Evolutionary conservation across 805 yeast genomes (phyloP).

Genomic region (Nakazawaea holstii): DNA sequence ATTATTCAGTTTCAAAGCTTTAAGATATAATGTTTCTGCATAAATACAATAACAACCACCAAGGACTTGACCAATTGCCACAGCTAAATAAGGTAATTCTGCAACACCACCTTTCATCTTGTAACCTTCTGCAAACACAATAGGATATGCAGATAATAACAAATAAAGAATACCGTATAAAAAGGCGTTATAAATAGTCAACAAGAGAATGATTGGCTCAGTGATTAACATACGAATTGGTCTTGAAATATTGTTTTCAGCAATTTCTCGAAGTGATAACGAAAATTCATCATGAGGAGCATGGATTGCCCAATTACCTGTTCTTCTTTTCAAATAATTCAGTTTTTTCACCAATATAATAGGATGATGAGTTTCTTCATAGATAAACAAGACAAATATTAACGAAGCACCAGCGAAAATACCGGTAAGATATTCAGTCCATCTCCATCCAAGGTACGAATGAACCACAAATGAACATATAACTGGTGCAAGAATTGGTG

Average conservation of each 20-base stretch:
- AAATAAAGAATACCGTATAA: conserved; percentile 76
- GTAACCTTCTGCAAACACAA: conserved; percentile 61
- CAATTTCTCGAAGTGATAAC: conserved; percentile 52
- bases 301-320: conserved; percentile 79
- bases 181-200: conserved; percentile 70
- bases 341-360: conserved; percentile 62
- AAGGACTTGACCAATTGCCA: conserved; percentile 61
- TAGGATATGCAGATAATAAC: conserved; percentile 70
- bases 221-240: conserved; percentile 61
- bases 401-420: conserved; percentile 45
- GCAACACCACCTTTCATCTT: conserved; percentile 58
- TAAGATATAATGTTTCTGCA: conserved; percentile 49
- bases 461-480: conserved; percentile 63
- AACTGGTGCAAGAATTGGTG: conserved; percentile 82
- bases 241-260: conserved; percentile 56
- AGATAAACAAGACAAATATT: conserved; percentile 35
- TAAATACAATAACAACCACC: conserved; percentile 52
- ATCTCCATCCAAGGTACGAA: conserved; percentile 73
- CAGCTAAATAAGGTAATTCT: conserved; percentile 74
- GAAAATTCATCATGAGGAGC: conserved; percentile 69
- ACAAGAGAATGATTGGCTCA: conserved; percentile 69
- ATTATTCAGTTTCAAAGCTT: conserved; percentile 40
- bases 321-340: conserved; percentile 50
- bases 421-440: conserved; percentile 72
- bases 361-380: conserved; percentile 71